Base-by-base conservation (phyloP, 1,284 basidiomycete species). In the Ustilago nuda region DNA sequence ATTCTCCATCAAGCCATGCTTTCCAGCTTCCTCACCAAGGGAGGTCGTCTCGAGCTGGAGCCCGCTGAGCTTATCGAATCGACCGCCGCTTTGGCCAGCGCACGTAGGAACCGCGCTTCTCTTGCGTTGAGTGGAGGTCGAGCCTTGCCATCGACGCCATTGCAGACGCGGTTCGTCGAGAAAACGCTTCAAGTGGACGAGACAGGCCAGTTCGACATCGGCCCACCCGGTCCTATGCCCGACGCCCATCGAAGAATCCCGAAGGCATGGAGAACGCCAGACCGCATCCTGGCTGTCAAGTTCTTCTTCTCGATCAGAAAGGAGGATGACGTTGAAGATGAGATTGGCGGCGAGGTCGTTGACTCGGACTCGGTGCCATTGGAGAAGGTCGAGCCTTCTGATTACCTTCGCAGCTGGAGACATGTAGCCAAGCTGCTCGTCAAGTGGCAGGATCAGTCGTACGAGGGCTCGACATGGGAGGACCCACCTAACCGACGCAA, bases 361-460 rank as follows among this genome's bases (percentile, higher is more conserved):
- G 63, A 76, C 33, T 61, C 66, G 48, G 72, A 76, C 35, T 11
- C 62, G 8, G 53, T 79, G 15, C 32, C 52, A 0, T 43, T 66
- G 46, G 51, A 72, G 36, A 62, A 54, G 35, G 36, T 78, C 23
- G 62, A 72, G 35, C 67, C 71, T 13, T 61, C 59, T 19, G 63
- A 68, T 52, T 59, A 64, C 23, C 53, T 66, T 15, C 66, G 70
- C 35, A 78, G 68, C 63, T 69, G 72, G 67, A 41, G 30, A 23
- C 73, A 73, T 37, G 52, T 64, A 3, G 64, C 79, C 11, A 68
- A 71, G 56, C 30, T 77, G 33, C 56, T 79, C 32, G 51, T 94
- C 77, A 98, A 97, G 86, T 98, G 94, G 94, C 89, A 91, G 41
- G 94, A 95, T 77, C 88, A 96, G 50, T 91, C 92, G 33, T 97